These are phyloP conservation scores for Spinellus fusiger DNA, from an alignment of 192 early-diverging fungal species.

Conservation along the genomic window DNA sequence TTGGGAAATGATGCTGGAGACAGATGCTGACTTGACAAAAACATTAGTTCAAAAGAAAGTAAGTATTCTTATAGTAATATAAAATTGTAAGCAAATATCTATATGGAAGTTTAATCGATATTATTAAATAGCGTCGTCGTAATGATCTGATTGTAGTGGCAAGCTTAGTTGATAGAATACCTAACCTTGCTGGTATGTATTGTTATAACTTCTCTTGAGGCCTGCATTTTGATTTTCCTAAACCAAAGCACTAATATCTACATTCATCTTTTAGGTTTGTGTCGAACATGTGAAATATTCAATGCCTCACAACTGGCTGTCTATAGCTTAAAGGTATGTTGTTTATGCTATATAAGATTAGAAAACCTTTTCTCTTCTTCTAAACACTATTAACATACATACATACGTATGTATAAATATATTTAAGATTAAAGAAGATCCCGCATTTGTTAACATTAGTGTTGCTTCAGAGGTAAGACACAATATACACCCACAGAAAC, in stretches of 20 bases:
- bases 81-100: background rate
- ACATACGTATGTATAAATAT: background rate
- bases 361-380: background rate
- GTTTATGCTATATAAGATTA: too few species aligned
- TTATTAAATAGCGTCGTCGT: conserved; percentile 22
- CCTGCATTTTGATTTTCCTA: too few species aligned
- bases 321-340: conserved; percentile 35
- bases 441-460: conserved; percentile 38
- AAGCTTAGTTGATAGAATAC: conserved; percentile 43
- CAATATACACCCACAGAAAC: background rate
- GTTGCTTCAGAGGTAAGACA: conserved; percentile 44
- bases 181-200: conserved; percentile 49
- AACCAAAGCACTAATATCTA: too few species aligned
- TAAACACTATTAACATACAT: background rate
- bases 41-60: conserved; percentile 13
- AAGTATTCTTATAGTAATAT: background rate
- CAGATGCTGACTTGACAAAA: conserved; percentile 46
- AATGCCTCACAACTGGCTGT: conserved; percentile 48
- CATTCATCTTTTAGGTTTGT: conserved; percentile 10
- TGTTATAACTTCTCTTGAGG: too few species aligned
- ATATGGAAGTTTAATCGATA: background rate
- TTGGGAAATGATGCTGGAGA: conserved; percentile 50
- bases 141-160: conserved; percentile 56
- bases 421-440: conserved; percentile 41
- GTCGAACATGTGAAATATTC: conserved; percentile 58